Base-by-base conservation (phyloP, 2,329 filamentous ascomycete genomes). In the Alternaria arbusti region DNA sequence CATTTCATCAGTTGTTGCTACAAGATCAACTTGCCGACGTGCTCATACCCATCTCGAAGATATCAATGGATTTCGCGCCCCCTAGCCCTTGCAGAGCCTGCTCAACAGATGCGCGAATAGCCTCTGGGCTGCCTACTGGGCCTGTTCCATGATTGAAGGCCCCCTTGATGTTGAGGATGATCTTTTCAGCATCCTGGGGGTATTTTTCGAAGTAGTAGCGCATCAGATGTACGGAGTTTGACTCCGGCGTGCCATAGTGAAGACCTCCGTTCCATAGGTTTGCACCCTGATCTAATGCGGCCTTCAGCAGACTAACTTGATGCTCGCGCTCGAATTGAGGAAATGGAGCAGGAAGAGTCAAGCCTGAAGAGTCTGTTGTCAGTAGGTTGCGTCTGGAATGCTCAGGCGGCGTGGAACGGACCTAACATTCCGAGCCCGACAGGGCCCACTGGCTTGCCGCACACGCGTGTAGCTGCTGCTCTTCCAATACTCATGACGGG, bases 161-260 rank as follows among this genome's bases (percentile, higher is more conserved):
- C 12, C 46, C 46, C 15, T 49, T 49, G 23, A 49, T 49, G 73
- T 75, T 80, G 11, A 85, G 50, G 6, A 83, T 77, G 5, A 85
- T 80, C 61, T 82, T 82, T 45, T 76, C 66, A 2, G 80, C 81
- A 66, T 85, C 81, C 47, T 80, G 76, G 3, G 84, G 83, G 63
- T 85, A 81, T 63, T 82, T 79, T n/a, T 72, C 72, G 63, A 84
- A 85, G 72, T 84, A 85, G 20, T 77, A 72, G 15, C 79, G 74
- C 13, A 85, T 74, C 13, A 85, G 70, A 20, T 80, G 76, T 1
- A 85, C 71, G 12, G 74, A 79, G 69, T 83, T 85, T 56, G 70
- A 68, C 12, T 81, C 75, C 1, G 79, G 72, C 6, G 77, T 72
- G 20, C 82, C 49, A 23, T 82, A 70, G 83, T 83, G 64, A 82